Conservation (phyloP, 345 rosid species). For the Bruguiera parviflora region DNA sequence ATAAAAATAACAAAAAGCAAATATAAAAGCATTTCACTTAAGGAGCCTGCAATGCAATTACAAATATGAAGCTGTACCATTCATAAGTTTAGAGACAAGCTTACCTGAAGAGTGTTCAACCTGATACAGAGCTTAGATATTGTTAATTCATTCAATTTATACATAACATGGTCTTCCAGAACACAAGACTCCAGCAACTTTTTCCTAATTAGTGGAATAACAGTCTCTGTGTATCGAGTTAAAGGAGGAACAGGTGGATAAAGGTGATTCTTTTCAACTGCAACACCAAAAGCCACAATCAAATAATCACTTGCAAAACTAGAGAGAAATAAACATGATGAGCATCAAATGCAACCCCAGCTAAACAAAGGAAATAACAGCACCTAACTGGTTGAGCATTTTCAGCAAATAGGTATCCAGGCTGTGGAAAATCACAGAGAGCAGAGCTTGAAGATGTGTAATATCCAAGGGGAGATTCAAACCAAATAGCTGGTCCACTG, state of each 20-base stretch:
- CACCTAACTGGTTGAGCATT: constrained; percentile 75
- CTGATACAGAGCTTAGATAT: constrained; percentile 78
- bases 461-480: constrained; percentile 82
- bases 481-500: constrained; percentile 86
- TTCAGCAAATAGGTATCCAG: constrained; percentile 76
- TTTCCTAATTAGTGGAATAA: constrained; percentile 57
- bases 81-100: constrained; percentile 12
- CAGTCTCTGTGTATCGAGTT: constrained; percentile 74
- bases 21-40: too few relatives aligned
- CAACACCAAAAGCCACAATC: constrained; percentile 18
- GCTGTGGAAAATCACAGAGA: constrained; percentile 80
- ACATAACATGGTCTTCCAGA: constrained; percentile 45
- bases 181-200: constrained; percentile 47
- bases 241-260: constrained; percentile 86
- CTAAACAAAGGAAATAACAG: not conserved
- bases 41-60: not conserved
- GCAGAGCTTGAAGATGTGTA: constrained; percentile 92
- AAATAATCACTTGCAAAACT: not conserved
- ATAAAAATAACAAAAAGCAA: too few relatives aligned
- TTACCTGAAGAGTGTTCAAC: constrained; percentile 86
- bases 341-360: not conserved
- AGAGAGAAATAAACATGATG: not conserved
- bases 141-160: constrained; percentile 58
- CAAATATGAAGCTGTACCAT: not conserved
- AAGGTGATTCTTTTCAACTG: constrained; percentile 78